A percentile compares a stretch with the other conserved stretches of the same genome.
Evolutionary conservation across 2,329 filamentous ascomycete genomes (phyloP).

Genomic region (Sphaerulina musiva): DNA sequence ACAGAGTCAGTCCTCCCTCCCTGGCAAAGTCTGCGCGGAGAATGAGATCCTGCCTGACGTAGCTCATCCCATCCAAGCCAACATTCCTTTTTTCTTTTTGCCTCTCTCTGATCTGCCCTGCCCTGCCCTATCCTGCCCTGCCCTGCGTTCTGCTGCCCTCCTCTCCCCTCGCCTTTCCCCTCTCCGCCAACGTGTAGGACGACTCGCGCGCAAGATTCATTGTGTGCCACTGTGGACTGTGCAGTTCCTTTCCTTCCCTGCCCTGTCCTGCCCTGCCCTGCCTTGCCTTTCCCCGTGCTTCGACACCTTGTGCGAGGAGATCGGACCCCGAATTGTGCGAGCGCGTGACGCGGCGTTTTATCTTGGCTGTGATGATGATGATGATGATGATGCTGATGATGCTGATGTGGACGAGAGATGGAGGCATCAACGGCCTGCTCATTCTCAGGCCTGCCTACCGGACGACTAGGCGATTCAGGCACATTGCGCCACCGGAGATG

Average conservation of each 20-base stretch:
- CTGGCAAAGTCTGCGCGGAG: neutral
- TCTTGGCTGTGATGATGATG: neutral
- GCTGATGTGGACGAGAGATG: neutral
- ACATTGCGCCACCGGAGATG: slow-evolving; percentile 1
- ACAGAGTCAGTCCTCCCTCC: neutral
- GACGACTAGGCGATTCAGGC: neutral
- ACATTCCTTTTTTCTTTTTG: slow-evolving; percentile 3
- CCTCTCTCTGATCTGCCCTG: too few species aligned
- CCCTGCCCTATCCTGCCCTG: too few species aligned
- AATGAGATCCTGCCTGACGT: slow-evolving; percentile 7
- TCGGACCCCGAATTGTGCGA: neutral
- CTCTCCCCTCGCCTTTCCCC: neutral
- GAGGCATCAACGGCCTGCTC: neutral
- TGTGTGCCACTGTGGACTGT: neutral
- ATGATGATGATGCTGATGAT: too few species aligned
- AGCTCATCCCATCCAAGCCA: neutral
- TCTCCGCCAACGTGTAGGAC: neutral
- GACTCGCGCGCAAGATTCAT: slow-evolving; percentile 1
- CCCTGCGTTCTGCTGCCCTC: too few species aligned
- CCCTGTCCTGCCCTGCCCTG: neutral
- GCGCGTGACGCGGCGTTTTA: neutral
- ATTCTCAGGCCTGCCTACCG: too few species aligned
- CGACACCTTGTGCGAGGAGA: neutral
- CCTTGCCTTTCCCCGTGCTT: neutral
- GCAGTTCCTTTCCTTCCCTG: too few species aligned